Percentiles rank a stretch among this genome's conserved stretches.
These are phyloP conservation scores for Spathaspora jeffriesii DNA, from an alignment of 1,139 yeast species.

Conservation along the genomic window DNA sequence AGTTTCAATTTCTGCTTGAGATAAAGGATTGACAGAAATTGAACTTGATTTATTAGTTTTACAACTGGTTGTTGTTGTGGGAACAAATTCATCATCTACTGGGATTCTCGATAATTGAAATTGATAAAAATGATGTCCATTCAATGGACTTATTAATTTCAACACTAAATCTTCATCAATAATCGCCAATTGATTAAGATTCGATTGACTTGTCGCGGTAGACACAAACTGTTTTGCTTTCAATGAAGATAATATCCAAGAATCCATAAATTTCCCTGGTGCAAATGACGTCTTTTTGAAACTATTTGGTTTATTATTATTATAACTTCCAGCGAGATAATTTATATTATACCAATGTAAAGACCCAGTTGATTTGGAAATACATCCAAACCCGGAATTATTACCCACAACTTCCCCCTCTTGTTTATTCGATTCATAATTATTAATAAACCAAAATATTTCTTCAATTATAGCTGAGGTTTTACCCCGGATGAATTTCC, in stretches of 20 bases:
- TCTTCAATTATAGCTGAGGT: constrained; percentile 57
- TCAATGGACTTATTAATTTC: constrained; percentile 40
- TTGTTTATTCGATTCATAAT: constrained; percentile 11
- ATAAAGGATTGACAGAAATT: constrained; percentile 33
- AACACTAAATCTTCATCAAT: constrained; percentile 37
- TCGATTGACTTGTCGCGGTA: constrained; percentile 19
- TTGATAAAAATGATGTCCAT: constrained; percentile 45
- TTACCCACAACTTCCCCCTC: constrained; percentile 21
- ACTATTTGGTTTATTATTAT: constrained; percentile 25
- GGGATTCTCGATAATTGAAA: constrained; percentile 41
- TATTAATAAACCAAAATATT: constrained; percentile 53
- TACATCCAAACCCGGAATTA: constrained; percentile 53
- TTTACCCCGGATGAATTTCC: constrained; percentile 64
- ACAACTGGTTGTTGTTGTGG: constrained; percentile 4
- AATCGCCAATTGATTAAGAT: constrained; percentile 36
- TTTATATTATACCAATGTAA: constrained; percentile 61
- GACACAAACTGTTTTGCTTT: constrained; percentile 32
- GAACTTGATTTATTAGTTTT: neutral
- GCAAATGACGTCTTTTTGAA: constrained; percentile 13
- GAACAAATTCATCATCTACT: constrained; percentile 8
- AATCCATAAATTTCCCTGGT: constrained; percentile 23
- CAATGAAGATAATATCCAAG: constrained; percentile 42
- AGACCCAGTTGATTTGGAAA: constrained; percentile 59
- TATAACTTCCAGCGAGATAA: constrained; percentile 34
- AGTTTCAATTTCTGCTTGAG: constrained; percentile 68